These are phyloP conservation scores for Camellia oleifera DNA, from an alignment of 179 eudicot species.

Conservation along the genomic window DNA sequence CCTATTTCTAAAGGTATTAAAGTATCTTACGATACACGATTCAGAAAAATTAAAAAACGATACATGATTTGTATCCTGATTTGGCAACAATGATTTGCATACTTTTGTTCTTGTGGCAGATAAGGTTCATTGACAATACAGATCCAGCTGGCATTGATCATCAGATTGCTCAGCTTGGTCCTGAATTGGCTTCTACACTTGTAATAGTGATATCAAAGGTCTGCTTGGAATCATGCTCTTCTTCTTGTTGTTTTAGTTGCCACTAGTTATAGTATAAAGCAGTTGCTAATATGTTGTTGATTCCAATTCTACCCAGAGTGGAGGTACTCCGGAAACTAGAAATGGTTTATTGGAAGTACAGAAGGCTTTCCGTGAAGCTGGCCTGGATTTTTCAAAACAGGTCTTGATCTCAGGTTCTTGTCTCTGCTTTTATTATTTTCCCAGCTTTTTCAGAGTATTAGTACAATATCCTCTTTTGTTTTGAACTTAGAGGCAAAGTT, in stretches of 20 bases:
- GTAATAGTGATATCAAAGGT: conserved; percentile 98
- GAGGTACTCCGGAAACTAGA: conserved; percentile 98
- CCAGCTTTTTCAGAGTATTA: not conserved
- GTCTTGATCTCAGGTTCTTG: conserved; percentile 87
- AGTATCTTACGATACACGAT: no score
- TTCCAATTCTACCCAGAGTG: conserved; percentile 57
- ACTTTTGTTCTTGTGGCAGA: conserved; percentile 37
- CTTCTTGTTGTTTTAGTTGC: not conserved
- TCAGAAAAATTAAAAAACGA: no score
- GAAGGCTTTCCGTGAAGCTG: conserved; percentile 97
- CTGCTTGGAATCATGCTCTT: conserved; percentile 12
- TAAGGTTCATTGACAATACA: conserved; percentile 98
- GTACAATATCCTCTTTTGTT: not conserved
- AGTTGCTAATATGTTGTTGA: conserved; percentile 14
- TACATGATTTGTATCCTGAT: no score
- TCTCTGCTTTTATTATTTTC: conserved; percentile 38
- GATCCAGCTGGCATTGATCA: conserved; percentile 99
- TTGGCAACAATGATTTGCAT: not conserved
- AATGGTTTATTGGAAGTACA: conserved; percentile 97
- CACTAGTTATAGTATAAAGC: conserved; percentile 1
- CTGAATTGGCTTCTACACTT: conserved; percentile 84
- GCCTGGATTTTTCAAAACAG: conserved; percentile 91
- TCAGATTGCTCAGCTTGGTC: conserved; percentile 96
- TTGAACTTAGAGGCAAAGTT: not conserved
- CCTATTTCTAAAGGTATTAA: no score